phyloP scores from a whole-genome alignment of 2,329 filamentous ascomycete genomes.

The Epichloe scottii region DNA sequence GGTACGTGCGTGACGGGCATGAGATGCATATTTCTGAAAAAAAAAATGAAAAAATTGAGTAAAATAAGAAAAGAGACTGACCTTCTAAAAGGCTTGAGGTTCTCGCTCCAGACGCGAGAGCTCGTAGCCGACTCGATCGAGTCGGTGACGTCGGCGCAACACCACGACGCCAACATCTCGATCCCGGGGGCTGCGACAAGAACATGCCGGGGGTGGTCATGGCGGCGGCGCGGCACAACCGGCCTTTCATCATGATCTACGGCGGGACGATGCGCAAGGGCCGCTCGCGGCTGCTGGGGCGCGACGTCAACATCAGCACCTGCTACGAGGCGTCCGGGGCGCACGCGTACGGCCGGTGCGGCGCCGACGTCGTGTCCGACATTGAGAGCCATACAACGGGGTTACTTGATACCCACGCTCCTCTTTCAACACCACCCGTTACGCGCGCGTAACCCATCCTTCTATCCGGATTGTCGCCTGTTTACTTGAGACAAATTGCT shows the following conservation, averaged over 20 bases:
- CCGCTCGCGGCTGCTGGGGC: conserved; percentile 63
- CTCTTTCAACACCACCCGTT: no score
- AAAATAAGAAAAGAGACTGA: neutral
- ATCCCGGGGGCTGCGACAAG: conserved; percentile 91
- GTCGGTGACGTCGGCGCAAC: conserved; percentile 82
- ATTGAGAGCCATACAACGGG: no score
- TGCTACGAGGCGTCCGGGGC: conserved; percentile 89
- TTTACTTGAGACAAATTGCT: no score
- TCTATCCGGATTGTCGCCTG: no score
- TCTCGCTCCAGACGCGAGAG: conserved; percentile 79
- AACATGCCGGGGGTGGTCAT: conserved; percentile 96
- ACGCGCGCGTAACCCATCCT: no score
- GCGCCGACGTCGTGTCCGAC: conserved; percentile 72
- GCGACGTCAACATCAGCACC: conserved; percentile 75
- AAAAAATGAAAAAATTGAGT: no score
- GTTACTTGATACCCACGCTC: no score
- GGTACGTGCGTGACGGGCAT: conserved; percentile 36
- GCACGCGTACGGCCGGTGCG: conserved; percentile 61
- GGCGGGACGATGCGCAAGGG: conserved; percentile 84
- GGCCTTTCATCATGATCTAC: conserved; percentile 91
- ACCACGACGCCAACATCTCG: conserved; percentile 84
- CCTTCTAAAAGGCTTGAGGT: conserved; percentile 56
- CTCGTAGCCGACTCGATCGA: conserved; percentile 93
- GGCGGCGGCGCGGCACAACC: conserved; percentile 81
- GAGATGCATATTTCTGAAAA: no score